Percentiles rank a stretch among this genome's conserved stretches.
Conservation (phyloP, 2,329 filamentous ascomycete genomes). For the Paraconiothyrium sp. region DNA sequence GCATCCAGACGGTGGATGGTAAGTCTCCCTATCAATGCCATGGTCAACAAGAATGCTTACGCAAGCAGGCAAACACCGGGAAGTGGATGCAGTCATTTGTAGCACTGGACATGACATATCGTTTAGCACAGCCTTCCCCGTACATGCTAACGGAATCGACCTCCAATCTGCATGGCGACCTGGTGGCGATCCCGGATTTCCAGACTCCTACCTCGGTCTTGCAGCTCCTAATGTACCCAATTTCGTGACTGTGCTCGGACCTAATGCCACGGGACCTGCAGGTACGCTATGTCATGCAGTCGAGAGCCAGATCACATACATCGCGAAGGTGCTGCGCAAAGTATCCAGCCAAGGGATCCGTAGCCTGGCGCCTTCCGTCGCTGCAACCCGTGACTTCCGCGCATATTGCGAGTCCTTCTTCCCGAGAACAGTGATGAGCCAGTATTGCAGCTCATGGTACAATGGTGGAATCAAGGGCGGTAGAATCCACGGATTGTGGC, state of each 20-base stretch:
- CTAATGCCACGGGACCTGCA: conserved; percentile 61
- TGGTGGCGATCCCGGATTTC: conserved; percentile 54
- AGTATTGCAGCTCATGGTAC: conserved; percentile 74
- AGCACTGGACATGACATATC: conserved; percentile 68
- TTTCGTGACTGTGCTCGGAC: conserved; percentile 63
- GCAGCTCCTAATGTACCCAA: conserved; percentile 42
- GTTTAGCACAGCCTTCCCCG: conserved; percentile 25
- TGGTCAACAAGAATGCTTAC: neutral
- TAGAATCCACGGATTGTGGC: conserved; percentile 72
- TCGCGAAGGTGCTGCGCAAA: conserved; percentile 72
- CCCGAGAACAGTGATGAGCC: conserved; percentile 60
- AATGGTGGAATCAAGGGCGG: conserved; percentile 67
- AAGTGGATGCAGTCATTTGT: conserved; percentile 60
- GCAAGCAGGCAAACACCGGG: conserved; percentile 25
- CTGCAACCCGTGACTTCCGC: conserved; percentile 69
- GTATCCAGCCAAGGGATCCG: conserved; percentile 69
- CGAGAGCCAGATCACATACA: conserved; percentile 71
- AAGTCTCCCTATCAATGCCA: neutral
- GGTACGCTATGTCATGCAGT: conserved; percentile 72
- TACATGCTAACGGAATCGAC: conserved; percentile 40
- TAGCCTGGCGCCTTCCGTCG: conserved; percentile 63
- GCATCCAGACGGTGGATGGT: conserved; percentile 35
- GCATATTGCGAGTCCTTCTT: conserved; percentile 63
- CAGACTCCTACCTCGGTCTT: conserved; percentile 40
- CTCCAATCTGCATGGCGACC: conserved; percentile 36